These are phyloP conservation scores for Allium sativum DNA, from an alignment of 106 monocot genomes.

Conservation along the genomic window DNA sequence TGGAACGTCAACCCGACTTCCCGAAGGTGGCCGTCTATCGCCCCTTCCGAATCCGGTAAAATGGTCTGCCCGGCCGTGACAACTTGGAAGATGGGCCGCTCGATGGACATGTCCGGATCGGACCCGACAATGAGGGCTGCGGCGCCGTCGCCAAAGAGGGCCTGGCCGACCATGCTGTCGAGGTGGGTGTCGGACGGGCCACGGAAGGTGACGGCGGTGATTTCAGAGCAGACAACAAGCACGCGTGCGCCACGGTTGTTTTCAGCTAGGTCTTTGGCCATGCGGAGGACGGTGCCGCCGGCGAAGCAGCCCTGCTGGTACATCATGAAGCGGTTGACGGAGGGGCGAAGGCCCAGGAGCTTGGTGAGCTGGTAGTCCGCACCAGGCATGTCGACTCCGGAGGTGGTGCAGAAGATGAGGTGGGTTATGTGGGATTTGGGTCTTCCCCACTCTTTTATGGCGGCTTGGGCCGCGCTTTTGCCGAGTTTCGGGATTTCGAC, in stretches of 20 bases:
- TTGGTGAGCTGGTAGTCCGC: slow-evolving; percentile 72
- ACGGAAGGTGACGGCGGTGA: slow-evolving; percentile 66
- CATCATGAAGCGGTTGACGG: slow-evolving; percentile 66
- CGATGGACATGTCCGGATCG: slow-evolving; percentile 31
- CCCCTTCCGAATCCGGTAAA: slow-evolving; percentile 67
- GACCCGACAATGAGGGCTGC: slow-evolving; percentile 64
- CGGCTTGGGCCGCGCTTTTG: slow-evolving; percentile 41
- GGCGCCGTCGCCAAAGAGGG: slow-evolving; percentile 76
- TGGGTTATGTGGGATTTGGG: slow-evolving; percentile 66
- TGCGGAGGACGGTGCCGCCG: slow-evolving; percentile 34
- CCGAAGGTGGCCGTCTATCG: slow-evolving; percentile 56
- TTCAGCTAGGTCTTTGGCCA: slow-evolving; percentile 80
- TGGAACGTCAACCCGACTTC: slow-evolving; percentile 60
- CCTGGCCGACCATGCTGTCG: slow-evolving; percentile 64
- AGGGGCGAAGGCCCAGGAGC: slow-evolving; percentile 55
- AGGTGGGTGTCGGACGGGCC: slow-evolving; percentile 46
- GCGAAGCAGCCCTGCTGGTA: slow-evolving; percentile 22
- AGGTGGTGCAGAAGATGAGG: slow-evolving; percentile 60
- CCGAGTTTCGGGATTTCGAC: slow-evolving; percentile 43
- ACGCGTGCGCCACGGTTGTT: slow-evolving; percentile 73
- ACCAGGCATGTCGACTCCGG: slow-evolving; percentile 76
- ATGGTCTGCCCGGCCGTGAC: slow-evolving; percentile 40
- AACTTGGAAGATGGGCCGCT: slow-evolving; percentile 54
- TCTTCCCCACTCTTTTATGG: slow-evolving; percentile 70
- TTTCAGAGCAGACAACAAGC: slow-evolving; percentile 69